phyloP scores from a whole-genome alignment of 257 asterid species.

The Solanum bulbocastanum region DNA sequence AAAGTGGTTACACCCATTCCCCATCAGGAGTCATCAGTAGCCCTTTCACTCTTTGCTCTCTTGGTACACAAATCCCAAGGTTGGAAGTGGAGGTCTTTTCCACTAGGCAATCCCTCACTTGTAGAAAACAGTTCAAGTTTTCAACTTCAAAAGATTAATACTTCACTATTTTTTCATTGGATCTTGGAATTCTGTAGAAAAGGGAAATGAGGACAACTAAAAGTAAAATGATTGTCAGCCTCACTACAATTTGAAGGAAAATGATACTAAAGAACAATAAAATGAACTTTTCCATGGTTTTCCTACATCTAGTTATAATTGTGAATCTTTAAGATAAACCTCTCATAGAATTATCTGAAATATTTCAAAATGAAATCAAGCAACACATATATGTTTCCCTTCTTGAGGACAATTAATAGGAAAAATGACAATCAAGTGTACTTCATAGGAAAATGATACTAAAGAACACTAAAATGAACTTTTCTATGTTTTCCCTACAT shows the following conservation, averaged over 20 bases:
- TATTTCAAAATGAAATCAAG: not conserved
- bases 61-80: not conserved
- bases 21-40: not conserved
- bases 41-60: not conserved
- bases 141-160: not conserved
- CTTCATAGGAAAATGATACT: not conserved
- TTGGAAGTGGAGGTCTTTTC: not conserved
- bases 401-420: not conserved
- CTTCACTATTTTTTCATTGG: not conserved
- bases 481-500: not conserved
- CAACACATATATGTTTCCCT: not conserved
- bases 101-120: not conserved
- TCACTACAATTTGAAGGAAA: not conserved
- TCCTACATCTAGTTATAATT: not conserved
- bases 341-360: too few relatives aligned
- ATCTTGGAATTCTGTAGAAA: not conserved
- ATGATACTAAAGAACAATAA: not conserved
- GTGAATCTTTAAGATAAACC: not conserved
- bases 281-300: not conserved
- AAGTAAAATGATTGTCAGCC: not conserved
- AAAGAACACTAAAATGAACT: not conserved
- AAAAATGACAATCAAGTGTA: not conserved
- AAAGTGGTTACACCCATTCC: not conserved
- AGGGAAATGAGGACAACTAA: not conserved
- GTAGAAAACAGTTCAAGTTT: not conserved